These are phyloP conservation scores for Dalechampia spathulata DNA, from an alignment of 441 rosid species.

Conservation along the genomic window DNA sequence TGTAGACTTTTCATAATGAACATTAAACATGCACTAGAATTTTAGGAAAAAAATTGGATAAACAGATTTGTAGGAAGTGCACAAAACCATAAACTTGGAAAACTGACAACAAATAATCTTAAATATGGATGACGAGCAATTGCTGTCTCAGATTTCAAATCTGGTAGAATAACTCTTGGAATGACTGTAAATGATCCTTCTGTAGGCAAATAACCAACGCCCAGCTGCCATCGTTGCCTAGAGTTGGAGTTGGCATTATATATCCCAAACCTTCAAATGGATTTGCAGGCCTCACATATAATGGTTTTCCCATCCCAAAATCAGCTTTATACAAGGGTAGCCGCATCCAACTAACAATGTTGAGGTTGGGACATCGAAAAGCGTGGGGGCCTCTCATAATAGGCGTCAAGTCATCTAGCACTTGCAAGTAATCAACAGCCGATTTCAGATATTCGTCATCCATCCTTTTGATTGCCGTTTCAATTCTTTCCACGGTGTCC, in stretches of 20 bases:
- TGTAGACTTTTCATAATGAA: no score
- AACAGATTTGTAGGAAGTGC: no score
- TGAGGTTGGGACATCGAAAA: conserved; percentile 22
- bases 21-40: no score
- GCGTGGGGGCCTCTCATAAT: not conserved
- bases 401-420: not conserved
- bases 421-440: conserved; percentile 24
- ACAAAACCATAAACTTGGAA: no score
- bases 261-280: conserved; percentile 17
- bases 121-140: no score
- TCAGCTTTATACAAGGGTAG: conserved; percentile 26
- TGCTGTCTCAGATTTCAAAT: no score
- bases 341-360: conserved; percentile 7
- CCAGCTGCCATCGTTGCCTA: conserved; percentile 15
- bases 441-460: conserved; percentile 31
- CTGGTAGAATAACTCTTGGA: conserved; percentile 15
- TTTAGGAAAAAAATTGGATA: no score
- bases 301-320: conserved; percentile 36
- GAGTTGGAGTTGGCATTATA: conserved; percentile 14
- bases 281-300: conserved; percentile 13
- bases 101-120: no score
- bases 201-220: conserved; percentile 17
- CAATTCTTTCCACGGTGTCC: conserved; percentile 19
- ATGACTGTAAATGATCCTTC: conserved; percentile 17
- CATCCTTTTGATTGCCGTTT: conserved; percentile 8